Evolutionary conservation across 495 filamentous ascomycete genomes (phyloP).

Genomic region (Viridothelium virens): DNA sequence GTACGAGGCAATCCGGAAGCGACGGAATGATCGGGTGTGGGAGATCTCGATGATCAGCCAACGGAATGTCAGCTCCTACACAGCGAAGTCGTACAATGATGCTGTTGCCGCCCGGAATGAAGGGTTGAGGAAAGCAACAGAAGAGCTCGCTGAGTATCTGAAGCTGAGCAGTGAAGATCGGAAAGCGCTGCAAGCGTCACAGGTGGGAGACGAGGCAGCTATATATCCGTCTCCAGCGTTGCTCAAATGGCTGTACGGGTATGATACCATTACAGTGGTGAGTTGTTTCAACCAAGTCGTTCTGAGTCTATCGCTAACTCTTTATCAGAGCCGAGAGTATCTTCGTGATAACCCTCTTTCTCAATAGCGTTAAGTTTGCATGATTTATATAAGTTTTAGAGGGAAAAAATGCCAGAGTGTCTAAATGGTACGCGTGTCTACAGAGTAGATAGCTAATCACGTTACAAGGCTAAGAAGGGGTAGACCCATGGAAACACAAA

Average conservation of each 20-base stretch:
- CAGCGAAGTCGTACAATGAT: neutral
- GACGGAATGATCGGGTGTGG: neutral
- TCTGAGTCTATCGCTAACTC: neutral
- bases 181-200: neutral
- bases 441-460: neutral
- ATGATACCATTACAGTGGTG: neutral
- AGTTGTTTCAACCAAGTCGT: neutral
- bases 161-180: conserved; percentile 1
- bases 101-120: neutral
- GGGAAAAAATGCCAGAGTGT: neutral
- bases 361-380: neutral
- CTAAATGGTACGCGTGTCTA: neutral
- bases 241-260: neutral
- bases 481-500: neutral
- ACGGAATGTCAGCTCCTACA: neutral
- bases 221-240: neutral
- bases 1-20: neutral
- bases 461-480: neutral
- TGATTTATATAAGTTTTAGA: neutral
- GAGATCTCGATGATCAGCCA: neutral
- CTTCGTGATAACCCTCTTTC: neutral
- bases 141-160: neutral
- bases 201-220: neutral
- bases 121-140: neutral
- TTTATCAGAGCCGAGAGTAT: neutral